phyloP scores from a whole-genome alignment of 441 rosid genomes.

The Omphalea diandra region DNA sequence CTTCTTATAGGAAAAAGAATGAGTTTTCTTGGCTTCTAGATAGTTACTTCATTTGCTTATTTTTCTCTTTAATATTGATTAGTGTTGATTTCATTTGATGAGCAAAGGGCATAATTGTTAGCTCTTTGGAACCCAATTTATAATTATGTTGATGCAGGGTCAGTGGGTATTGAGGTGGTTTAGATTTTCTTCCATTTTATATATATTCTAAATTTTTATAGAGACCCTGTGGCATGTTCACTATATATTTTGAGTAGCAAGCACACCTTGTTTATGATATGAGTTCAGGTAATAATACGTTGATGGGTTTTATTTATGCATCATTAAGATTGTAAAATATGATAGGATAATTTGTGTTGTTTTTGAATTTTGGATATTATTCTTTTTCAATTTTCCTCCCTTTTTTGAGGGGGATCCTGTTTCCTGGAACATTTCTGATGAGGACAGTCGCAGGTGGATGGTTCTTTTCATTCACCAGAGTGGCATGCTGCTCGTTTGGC shows the following conservation, averaged over 20 bases:
- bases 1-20: background rate
- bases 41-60: background rate
- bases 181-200: background rate
- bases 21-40: background rate
- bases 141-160: background rate
- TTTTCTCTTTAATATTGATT: background rate
- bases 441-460: slow-evolving; percentile 99
- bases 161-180: background rate
- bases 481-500: slow-evolving; percentile 99
- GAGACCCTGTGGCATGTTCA: background rate
- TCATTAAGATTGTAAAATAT: background rate
- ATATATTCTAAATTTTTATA: background rate
- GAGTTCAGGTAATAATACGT: background rate
- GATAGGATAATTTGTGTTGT: background rate
- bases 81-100: slow-evolving; percentile 1
- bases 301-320: background rate
- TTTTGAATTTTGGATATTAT: slow-evolving; percentile 14
- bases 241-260: background rate
- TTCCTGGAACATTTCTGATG: slow-evolving; percentile 73
- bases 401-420: background rate
- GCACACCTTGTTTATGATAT: background rate
- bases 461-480: slow-evolving; percentile 99
- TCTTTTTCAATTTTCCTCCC: background rate
- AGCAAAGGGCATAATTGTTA: background rate
- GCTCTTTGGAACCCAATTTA: too few species aligned